phyloP scores from a whole-genome alignment of 768 basidiomycete species.

The Tubosaeta sp. region DNA sequence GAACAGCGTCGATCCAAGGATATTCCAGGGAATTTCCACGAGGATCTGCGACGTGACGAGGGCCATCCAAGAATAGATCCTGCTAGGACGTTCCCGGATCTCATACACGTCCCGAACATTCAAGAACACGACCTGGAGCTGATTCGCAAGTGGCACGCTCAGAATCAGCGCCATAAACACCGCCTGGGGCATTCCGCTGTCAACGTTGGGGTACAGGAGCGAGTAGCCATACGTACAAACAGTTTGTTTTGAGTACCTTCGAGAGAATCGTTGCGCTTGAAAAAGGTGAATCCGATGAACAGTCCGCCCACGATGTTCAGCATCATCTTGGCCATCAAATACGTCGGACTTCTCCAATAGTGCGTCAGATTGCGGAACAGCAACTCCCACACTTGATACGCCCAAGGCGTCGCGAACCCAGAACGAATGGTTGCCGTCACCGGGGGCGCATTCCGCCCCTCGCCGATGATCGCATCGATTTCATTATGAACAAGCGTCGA shows the following conservation, averaged over 20 bases:
- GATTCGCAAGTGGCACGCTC: conserved; percentile 52
- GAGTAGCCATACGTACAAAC: conserved; percentile 42
- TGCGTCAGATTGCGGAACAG: conserved; percentile 41
- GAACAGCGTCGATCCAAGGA: conserved; percentile 51
- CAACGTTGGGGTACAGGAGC: neutral
- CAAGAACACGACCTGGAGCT: conserved; percentile 61
- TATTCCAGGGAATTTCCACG: conserved; percentile 59
- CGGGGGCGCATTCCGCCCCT: conserved; percentile 41
- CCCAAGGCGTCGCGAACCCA: conserved; percentile 53
- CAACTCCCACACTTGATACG: conserved; percentile 42
- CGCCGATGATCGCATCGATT: conserved; percentile 44
- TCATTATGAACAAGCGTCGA: conserved; percentile 32
- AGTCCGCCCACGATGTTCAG: conserved; percentile 52
- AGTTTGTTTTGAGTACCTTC: conserved; percentile 64
- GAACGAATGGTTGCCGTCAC: conserved; percentile 36
- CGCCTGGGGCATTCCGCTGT: conserved; percentile 28
- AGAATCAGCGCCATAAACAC: conserved; percentile 55
- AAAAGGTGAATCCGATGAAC: conserved; percentile 63
- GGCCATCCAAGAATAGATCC: conserved; percentile 64
- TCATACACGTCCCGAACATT: conserved; percentile 58
- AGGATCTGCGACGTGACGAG: conserved; percentile 52
- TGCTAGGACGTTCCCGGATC: conserved; percentile 59
- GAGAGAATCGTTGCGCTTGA: conserved; percentile 46
- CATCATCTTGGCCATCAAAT: conserved; percentile 54
- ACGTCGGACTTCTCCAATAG: conserved; percentile 57